Conservation (phyloP, 2,329 filamentous ascomycete species). For the Aphanoascus verrucosus region DNA sequence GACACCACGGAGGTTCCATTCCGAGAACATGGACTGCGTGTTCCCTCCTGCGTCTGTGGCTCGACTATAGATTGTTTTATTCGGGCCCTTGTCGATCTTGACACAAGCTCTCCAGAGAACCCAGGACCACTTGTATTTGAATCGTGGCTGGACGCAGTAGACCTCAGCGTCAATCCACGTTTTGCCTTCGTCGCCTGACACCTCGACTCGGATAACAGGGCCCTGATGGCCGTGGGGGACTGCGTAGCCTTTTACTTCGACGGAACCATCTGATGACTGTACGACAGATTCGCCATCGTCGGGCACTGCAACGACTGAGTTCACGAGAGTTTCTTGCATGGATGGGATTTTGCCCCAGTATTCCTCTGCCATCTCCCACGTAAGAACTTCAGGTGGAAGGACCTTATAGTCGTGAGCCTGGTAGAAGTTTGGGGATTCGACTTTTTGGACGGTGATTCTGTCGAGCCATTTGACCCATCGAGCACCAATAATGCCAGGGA, state of each 20-base stretch:
- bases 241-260: constrained; percentile 47
- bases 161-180: constrained; percentile 43
- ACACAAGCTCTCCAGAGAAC: constrained; percentile 43
- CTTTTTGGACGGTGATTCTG: constrained; percentile 40
- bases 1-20: constrained; percentile 51
- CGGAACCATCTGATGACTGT: constrained; percentile 30
- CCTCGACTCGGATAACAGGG: constrained; percentile 44
- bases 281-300: constrained; percentile 35
- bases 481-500: constrained; percentile 45
- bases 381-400: constrained; percentile 43
- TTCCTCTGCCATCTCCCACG: constrained; percentile 39
- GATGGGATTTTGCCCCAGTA: constrained; percentile 44
- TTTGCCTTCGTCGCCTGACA: constrained; percentile 41
- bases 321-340: constrained; percentile 47
- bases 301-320: constrained; percentile 45
- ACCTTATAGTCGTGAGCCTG: constrained; percentile 51
- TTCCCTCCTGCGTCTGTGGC: constrained; percentile 47
- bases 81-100: constrained; percentile 28
- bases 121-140: constrained; percentile 44
- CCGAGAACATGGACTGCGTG: constrained; percentile 36
- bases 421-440: constrained; percentile 46
- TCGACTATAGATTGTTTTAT: constrained; percentile 41
- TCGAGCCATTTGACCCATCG: constrained; percentile 49
- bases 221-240: constrained; percentile 45
- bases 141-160: constrained; percentile 12